Conservation (phyloP, 2,329 filamentous ascomycete genomes). For the Shiraia bambusicola region DNA sequence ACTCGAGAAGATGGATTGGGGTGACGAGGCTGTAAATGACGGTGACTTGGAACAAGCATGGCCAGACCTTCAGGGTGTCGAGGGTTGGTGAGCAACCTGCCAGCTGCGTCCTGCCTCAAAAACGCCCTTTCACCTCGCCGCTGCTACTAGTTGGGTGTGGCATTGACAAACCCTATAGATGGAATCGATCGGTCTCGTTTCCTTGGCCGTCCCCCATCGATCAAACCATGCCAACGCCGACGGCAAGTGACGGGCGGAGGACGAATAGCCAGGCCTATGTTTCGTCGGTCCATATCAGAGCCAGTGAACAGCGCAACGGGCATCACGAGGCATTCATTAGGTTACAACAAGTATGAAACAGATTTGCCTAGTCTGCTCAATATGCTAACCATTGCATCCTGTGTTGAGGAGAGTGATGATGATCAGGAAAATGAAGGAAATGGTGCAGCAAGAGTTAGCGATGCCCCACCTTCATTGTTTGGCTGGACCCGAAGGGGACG, state of each 20-base stretch:
- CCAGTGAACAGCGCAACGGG: conserved; percentile 4
- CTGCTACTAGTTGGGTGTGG: background rate
- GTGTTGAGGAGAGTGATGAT: conserved; percentile 4
- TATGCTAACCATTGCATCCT: conserved; percentile 9
- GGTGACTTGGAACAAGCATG: conserved; percentile 22
- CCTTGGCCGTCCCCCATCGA: background rate
- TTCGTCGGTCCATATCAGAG: conserved; percentile 2
- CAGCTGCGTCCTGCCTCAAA: conserved; percentile 1
- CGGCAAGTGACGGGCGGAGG: conserved; percentile 7
- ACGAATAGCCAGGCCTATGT: background rate
- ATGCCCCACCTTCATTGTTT: background rate
- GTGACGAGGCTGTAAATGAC: conserved; percentile 30
- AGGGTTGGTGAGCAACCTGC: conserved; percentile 30
- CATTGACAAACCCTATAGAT: conserved; percentile 11
- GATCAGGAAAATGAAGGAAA: conserved; percentile 1
- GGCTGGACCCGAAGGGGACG: conserved; percentile 4
- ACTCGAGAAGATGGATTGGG: conserved; percentile 53
- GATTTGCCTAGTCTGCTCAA: conserved; percentile 4
- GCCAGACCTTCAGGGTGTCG: conserved; percentile 27
- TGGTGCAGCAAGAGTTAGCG: background rate
- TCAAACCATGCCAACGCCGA: conserved; percentile 3
- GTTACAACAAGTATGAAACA: background rate
- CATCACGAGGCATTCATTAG: background rate
- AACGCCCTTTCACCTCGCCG: background rate
- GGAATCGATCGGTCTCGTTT: conserved; percentile 3